Conservation (phyloP, 176 grass and related monocot species). For the Rhipidocladum racemiflorum region DNA sequence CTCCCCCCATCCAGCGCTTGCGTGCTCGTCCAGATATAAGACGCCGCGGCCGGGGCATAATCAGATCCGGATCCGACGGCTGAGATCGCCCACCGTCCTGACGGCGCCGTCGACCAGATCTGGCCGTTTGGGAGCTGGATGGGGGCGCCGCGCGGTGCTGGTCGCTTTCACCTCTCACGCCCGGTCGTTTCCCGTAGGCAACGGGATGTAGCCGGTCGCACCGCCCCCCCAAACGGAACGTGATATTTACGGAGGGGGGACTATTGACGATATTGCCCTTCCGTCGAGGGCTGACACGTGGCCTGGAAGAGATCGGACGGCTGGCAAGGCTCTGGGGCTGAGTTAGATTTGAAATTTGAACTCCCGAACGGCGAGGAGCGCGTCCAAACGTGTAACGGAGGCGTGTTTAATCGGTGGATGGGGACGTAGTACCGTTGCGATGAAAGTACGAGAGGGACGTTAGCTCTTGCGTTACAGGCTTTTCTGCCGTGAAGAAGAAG, state of each 20-base stretch:
- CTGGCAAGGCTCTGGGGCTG: too few species aligned
- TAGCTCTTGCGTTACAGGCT: neutral
- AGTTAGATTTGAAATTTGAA: constrained; percentile 7
- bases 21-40: constrained; percentile 40
- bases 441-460: neutral
- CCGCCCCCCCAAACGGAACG: constrained; percentile 11
- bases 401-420: neutral
- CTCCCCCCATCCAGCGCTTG: neutral
- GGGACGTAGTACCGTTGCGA: neutral
- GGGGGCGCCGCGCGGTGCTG: neutral
- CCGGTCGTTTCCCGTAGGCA: neutral
- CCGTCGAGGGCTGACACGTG: neutral
- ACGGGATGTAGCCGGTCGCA: constrained; percentile 8
- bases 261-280: neutral
- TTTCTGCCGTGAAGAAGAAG: neutral
- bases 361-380: neutral
- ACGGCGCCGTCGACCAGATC: constrained; percentile 44
- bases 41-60: neutral
- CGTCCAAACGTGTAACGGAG: too few species aligned
- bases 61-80: constrained; percentile 42
- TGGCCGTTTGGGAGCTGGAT: constrained; percentile 14
- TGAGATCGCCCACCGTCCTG: neutral
- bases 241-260: neutral
- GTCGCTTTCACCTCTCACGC: constrained; percentile 19
- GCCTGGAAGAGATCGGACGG: neutral